phyloP scores from a whole-genome alignment of 192 early-diverging fungal species.

The Gryganskiella cystojenkinii region DNA sequence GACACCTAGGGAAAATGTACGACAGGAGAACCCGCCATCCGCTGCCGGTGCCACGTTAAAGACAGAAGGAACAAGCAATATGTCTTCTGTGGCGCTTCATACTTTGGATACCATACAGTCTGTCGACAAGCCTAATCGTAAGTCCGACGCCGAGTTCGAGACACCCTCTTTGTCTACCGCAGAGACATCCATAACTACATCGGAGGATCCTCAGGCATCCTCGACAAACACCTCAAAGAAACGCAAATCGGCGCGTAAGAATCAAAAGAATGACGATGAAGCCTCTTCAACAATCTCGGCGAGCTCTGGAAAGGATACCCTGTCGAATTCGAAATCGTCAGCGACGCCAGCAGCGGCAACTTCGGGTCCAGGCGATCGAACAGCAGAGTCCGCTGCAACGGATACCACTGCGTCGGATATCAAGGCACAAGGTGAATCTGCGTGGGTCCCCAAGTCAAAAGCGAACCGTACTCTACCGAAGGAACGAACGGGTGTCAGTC shows the following conservation, averaged over 20 bases:
- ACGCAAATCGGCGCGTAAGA: constrained; percentile 12
- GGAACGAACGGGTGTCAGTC: not conserved
- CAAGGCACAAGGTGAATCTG: not conserved
- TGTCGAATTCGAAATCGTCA: not conserved
- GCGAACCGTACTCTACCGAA: not conserved
- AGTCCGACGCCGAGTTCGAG: too few species aligned
- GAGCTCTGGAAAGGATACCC: not conserved
- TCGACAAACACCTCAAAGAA: constrained; percentile 10
- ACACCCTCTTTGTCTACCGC: not conserved
- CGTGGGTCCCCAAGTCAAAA: constrained; percentile 12
- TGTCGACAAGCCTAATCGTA: too few species aligned
- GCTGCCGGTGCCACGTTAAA: too few species aligned
- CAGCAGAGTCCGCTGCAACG: not conserved
- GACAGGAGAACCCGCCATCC: too few species aligned
- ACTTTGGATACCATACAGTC: too few species aligned
- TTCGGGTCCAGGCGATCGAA: not conserved
- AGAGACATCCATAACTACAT: constrained; percentile 1
- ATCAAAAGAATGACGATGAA: constrained; percentile 36
- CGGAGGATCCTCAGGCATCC: too few species aligned
- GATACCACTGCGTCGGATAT: not conserved
- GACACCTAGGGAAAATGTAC: not conserved
- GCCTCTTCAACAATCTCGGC: constrained; percentile 5
- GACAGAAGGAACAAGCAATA: too few species aligned
- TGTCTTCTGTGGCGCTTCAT: too few species aligned
- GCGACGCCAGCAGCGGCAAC: not conserved